These are phyloP conservation scores for Talaromyces nanjingensis DNA, from an alignment of 495 filamentous ascomycete species.

Conservation along the genomic window DNA sequence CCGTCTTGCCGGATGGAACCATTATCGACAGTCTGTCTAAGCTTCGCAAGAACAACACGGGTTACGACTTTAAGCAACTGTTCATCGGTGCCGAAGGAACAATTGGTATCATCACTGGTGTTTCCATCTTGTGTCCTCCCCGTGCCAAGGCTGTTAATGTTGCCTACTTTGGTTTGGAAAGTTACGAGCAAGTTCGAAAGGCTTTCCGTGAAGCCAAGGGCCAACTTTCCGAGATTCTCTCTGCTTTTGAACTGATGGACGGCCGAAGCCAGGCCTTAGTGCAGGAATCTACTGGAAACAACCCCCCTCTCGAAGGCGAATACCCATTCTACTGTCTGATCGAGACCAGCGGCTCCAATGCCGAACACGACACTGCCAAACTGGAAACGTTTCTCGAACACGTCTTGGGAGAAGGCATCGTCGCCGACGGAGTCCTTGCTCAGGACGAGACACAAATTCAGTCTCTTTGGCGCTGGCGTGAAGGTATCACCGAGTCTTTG, in stretches of 20 bases:
- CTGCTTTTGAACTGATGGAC: slow-evolving; percentile 97
- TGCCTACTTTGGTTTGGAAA: slow-evolving; percentile 79
- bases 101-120: slow-evolving; percentile 84
- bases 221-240: slow-evolving; percentile 88
- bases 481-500: slow-evolving; percentile 81
- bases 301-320: slow-evolving; percentile 69
- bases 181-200: slow-evolving; percentile 74
- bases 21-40: slow-evolving; percentile 80
- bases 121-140: slow-evolving; percentile 85
- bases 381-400: slow-evolving; percentile 79
- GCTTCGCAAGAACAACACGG: slow-evolving; percentile 95
- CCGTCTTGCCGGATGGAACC: slow-evolving; percentile 85
- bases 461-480: slow-evolving; percentile 84
- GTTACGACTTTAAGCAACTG: slow-evolving; percentile 95
- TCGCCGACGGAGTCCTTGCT: slow-evolving; percentile 81
- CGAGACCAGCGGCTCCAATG: slow-evolving; percentile 90
- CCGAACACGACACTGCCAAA: slow-evolving; percentile 88
- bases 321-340: slow-evolving; percentile 94
- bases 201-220: slow-evolving; percentile 82
- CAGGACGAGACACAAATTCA: slow-evolving; percentile 86
- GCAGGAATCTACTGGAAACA: slow-evolving; percentile 63
- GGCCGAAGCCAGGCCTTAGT: slow-evolving; percentile 70
- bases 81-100: slow-evolving; percentile 95
- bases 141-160: slow-evolving; percentile 80
- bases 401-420: slow-evolving; percentile 77